These are phyloP conservation scores for Hippophae tibetana DNA, from an alignment of 306 rosid species.

Conservation along the genomic window DNA sequence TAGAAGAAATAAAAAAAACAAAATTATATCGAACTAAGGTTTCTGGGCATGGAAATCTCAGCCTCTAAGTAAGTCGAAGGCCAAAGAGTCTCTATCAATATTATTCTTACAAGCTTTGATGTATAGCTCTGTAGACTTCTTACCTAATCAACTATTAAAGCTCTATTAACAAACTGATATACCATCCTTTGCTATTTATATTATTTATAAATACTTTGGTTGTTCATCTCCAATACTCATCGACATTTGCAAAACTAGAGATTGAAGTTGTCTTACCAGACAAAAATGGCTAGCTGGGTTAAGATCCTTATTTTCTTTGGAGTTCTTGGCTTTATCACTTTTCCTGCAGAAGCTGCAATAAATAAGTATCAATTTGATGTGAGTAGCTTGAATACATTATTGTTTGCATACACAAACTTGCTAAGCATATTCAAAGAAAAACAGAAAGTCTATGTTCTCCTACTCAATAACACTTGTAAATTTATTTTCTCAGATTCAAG, in stretches of 20 bases:
- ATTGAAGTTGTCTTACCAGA: constrained; percentile 16
- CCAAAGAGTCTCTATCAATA: constrained; percentile 45
- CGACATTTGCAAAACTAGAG: constrained; percentile 4
- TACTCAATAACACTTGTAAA: constrained; percentile 4
- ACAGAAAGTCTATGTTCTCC: not conserved
- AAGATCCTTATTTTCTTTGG: constrained; percentile 17
- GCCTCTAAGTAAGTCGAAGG: constrained; percentile 57
- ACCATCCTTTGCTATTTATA: not conserved
- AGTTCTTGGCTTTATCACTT: constrained; percentile 35
- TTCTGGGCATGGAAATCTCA: constrained; percentile 38
- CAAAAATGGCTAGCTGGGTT: constrained; percentile 27
- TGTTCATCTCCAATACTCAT: constrained; percentile 21
- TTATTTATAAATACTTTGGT: constrained; percentile 21
- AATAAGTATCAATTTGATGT: constrained; percentile 82
- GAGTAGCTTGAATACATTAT: constrained; percentile 20
- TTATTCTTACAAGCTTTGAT: constrained; percentile 59
- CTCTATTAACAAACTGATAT: constrained; percentile 17
- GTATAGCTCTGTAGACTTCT: constrained; percentile 26
- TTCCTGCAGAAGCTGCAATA: constrained; percentile 58
- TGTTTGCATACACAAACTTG: constrained; percentile 1
- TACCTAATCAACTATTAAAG: constrained; percentile 25
- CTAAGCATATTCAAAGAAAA: not conserved
- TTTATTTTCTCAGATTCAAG: constrained; percentile 48
- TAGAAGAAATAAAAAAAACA: not conserved
- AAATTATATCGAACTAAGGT: not conserved